phyloP scores from a whole-genome alignment of 2,329 filamentous ascomycete genomes.

The Cladorrhinum sp. region DNA sequence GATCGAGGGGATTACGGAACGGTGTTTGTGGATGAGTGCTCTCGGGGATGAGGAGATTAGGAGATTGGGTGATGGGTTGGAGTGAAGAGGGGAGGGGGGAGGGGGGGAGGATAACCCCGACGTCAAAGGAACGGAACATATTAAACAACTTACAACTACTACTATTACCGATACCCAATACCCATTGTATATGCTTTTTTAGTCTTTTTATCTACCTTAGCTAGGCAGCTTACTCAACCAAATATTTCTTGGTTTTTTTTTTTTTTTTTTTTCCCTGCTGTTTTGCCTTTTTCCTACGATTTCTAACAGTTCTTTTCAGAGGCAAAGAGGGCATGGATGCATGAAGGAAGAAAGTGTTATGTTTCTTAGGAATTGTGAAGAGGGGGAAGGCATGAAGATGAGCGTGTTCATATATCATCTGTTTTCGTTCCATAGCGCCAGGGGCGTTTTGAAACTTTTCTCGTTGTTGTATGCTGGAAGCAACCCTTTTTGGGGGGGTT shows the following conservation, averaged over 20 bases:
- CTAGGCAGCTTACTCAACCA: too few relatives aligned
- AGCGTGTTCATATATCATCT: too few relatives aligned
- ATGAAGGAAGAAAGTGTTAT: too few relatives aligned
- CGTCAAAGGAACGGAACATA: background rate
- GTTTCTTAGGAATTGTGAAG: too few relatives aligned
- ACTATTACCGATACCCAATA: background rate
- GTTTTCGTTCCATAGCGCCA: too few relatives aligned
- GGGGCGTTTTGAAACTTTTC: too few relatives aligned
- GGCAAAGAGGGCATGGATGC: too few relatives aligned
- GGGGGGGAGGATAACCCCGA: background rate
- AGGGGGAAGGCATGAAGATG: too few relatives aligned
- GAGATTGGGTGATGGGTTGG: constrained; percentile 48
- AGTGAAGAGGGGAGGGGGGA: constrained; percentile 33
- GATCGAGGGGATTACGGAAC: constrained; percentile 72
- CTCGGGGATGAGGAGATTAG: constrained; percentile 72
- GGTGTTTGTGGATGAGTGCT: constrained; percentile 82
- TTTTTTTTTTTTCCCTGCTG: background rate
- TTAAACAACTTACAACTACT: background rate
- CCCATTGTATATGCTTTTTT: background rate
- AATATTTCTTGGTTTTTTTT: background rate
- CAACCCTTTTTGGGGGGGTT: too few relatives aligned
- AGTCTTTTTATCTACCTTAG: background rate
- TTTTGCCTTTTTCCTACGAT: background rate
- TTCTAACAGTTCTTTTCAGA: too few relatives aligned
- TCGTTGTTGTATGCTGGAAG: too few relatives aligned